Evolutionary conservation across 345 rosid genomes (phyloP).

Genomic region (Brassica rapa): DNA sequence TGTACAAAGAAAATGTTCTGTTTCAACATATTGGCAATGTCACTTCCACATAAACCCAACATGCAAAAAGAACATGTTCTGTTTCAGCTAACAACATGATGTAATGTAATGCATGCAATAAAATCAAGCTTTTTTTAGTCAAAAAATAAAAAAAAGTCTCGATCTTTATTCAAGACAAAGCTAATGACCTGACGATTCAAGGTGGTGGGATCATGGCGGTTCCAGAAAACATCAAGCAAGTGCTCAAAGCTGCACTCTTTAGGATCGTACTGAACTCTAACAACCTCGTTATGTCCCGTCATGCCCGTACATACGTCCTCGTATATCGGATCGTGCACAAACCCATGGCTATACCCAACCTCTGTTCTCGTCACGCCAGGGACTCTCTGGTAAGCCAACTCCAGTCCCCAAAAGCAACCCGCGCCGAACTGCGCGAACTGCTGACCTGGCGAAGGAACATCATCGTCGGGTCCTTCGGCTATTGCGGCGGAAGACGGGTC

Average conservation of each 20-base stretch:
- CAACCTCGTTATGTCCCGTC: constrained; percentile 81
- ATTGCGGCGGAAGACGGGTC: constrained; percentile 42
- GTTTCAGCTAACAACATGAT: background rate
- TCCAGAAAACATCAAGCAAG: constrained; percentile 78
- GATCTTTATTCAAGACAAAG: no score
- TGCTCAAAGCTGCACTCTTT: constrained; percentile 51
- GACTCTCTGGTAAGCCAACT: constrained; percentile 76
- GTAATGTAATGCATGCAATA: background rate
- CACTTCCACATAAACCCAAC: background rate
- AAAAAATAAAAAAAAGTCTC: no score
- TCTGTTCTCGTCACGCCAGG: constrained; percentile 69
- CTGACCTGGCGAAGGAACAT: constrained; percentile 52
- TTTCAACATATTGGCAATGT: background rate
- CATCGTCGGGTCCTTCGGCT: constrained; percentile 64
- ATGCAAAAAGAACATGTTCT: background rate
- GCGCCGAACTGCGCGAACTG: constrained; percentile 86
- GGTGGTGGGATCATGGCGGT: constrained; percentile 78
- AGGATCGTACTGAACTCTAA: constrained; percentile 81
- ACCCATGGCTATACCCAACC: constrained; percentile 88
- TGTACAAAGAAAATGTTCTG: background rate
- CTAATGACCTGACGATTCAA: constrained; percentile 73
- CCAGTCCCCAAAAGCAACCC: constrained; percentile 94
- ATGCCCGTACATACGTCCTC: constrained; percentile 61
- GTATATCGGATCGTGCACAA: constrained; percentile 63
- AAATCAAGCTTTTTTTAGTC: no score